Percentiles rank a stretch among this genome's conserved stretches.
These are phyloP conservation scores for Trichosporon sp. DNA, from an alignment of 1,284 basidiomycete genomes.

Conservation along the genomic window DNA sequence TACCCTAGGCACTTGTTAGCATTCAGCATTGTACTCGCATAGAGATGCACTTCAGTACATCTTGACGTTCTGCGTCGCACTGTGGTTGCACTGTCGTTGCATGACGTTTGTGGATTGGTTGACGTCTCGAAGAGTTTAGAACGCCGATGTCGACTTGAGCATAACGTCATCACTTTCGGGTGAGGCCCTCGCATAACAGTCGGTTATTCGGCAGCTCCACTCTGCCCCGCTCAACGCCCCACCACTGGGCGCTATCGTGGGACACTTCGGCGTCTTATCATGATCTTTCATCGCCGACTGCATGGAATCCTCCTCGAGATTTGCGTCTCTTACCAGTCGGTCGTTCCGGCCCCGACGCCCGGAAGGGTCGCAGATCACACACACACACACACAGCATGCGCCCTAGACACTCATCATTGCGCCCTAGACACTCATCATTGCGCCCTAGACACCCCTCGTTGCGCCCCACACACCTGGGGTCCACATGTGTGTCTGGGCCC, in stretches of 20 bases:
- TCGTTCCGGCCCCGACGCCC: too few relatives aligned
- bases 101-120: neutral
- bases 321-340: too few relatives aligned
- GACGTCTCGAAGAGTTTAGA: neutral
- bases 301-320: too few relatives aligned
- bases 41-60: conserved; percentile 2
- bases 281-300: too few relatives aligned
- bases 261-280: neutral
- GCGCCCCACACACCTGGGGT: too few relatives aligned
- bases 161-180: neutral
- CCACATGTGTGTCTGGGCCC: too few relatives aligned
- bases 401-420: too few relatives aligned
- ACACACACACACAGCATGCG: too few relatives aligned
- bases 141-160: neutral
- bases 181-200: neutral
- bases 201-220: neutral
- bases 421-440: too few relatives aligned
- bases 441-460: too few relatives aligned
- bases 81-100: neutral
- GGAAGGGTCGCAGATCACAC: too few relatives aligned
- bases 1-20: neutral
- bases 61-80: neutral
- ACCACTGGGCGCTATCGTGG: neutral
- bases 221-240: neutral
- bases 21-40: conserved; percentile 2